Evolutionary conservation across 352 stramenopile genomes (phyloP).

Genomic region (Pythium volutum): DNA sequence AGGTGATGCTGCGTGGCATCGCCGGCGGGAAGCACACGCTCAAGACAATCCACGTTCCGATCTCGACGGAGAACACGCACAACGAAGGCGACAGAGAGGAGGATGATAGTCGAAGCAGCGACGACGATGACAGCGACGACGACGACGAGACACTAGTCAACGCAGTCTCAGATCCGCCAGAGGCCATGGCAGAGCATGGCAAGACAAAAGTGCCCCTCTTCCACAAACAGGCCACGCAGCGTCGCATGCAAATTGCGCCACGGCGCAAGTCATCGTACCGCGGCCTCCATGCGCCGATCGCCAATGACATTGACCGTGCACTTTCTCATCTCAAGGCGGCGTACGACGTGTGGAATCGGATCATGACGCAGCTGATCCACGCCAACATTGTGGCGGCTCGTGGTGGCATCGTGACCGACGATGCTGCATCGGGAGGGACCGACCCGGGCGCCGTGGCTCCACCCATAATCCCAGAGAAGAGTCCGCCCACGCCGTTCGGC

Average conservation of each 20-base stretch:
- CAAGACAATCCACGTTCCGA: conserved; percentile 7
- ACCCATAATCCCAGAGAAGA: background rate
- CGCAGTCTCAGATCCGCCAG: background rate
- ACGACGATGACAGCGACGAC: conserved; percentile 2
- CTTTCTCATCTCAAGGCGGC: conserved; percentile 17
- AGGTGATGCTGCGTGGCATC: conserved; percentile 24
- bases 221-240: conserved; percentile 14
- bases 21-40: conserved; percentile 23
- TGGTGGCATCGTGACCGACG: background rate
- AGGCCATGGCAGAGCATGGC: background rate
- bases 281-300: conserved; percentile 16
- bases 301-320: conserved; percentile 15
- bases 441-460: background rate
- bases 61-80: background rate
- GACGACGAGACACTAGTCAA: background rate
- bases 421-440: background rate
- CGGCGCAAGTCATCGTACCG: conserved; percentile 23
- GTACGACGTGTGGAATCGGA: conserved; percentile 26
- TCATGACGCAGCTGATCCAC: conserved; percentile 23
- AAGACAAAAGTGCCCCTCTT: background rate
- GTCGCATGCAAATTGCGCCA: conserved; percentile 12
- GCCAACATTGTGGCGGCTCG: conserved; percentile 22
- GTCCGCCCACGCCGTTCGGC: background rate
- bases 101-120: background rate
- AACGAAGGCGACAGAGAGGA: conserved; percentile 3